phyloP scores from a whole-genome alignment of 1,284 basidiomycete species.

The Tilletia setariae region DNA sequence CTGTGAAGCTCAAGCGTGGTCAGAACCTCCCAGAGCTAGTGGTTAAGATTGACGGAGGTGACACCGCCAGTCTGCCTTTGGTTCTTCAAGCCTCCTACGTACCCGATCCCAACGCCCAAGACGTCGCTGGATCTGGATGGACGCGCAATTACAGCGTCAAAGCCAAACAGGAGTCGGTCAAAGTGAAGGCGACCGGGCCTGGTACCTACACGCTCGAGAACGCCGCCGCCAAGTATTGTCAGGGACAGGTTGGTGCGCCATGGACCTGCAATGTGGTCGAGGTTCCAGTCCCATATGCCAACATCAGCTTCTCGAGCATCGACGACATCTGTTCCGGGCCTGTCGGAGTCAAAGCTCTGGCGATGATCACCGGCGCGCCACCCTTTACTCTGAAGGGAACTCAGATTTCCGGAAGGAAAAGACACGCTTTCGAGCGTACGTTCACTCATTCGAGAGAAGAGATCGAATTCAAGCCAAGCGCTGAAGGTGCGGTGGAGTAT shows the following conservation, averaged over 20 bases:
- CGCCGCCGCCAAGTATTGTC: constrained; percentile 71
- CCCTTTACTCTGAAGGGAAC: constrained; percentile 70
- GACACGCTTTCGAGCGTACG: constrained; percentile 55
- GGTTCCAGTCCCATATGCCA: constrained; percentile 69
- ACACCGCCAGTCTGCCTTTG: neutral
- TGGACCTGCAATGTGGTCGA: constrained; percentile 48
- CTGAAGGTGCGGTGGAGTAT: constrained; percentile 85
- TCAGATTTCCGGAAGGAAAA: constrained; percentile 69
- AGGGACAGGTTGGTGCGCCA: constrained; percentile 34
- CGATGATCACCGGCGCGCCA: constrained; percentile 81
- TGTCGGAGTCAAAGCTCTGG: constrained; percentile 80
- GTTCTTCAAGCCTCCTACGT: neutral
- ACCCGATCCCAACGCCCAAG: neutral
- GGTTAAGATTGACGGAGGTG: no score
- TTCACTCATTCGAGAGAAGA: constrained; percentile 75
- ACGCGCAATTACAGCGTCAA: neutral
- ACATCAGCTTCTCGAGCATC: constrained; percentile 83
- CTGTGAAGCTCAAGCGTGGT: constrained; percentile 59
- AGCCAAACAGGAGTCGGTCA: neutral
- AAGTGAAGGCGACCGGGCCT: constrained; percentile 56
- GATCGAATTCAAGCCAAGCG: constrained; percentile 78
- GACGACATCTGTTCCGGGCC: constrained; percentile 83
- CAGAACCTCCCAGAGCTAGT: neutral
- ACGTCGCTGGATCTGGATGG: neutral
- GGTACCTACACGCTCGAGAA: constrained; percentile 78